These are phyloP conservation scores for Cenchrus purpureus DNA, from an alignment of 176 grass and related monocot genomes.

Conservation along the genomic window DNA sequence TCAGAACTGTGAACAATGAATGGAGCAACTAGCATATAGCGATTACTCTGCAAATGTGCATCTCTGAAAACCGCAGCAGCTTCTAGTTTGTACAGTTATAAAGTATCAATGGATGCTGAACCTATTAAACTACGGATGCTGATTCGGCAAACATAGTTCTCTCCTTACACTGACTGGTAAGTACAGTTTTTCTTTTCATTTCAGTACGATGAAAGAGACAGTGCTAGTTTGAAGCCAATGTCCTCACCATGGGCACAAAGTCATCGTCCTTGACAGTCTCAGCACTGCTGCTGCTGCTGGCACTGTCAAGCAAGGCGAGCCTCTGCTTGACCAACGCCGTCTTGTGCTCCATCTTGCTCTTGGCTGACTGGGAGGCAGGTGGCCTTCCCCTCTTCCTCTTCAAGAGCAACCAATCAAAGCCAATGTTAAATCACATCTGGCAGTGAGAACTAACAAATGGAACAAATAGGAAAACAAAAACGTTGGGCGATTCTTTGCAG, in stretches of 20 bases:
- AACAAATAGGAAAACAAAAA: too few species aligned
- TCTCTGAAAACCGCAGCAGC: neutral
- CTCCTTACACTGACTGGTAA: neutral
- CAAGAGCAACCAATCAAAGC: slow-evolving; percentile 5
- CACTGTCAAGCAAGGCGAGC: slow-evolving; percentile 33
- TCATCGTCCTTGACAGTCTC: slow-evolving; percentile 24
- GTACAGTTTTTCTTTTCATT: neutral
- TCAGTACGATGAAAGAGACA: neutral
- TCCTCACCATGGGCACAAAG: slow-evolving; percentile 20
- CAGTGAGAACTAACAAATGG: too few species aligned
- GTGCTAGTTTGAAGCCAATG: neutral
- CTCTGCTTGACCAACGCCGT: slow-evolving; percentile 38
- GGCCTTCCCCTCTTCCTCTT: slow-evolving; percentile 49
- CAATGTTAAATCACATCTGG: too few species aligned
- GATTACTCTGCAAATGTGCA: neutral
- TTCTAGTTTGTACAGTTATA: neutral
- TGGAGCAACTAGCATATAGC: neutral
- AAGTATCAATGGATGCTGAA: neutral
- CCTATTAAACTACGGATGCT: neutral
- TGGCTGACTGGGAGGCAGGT: neutral
- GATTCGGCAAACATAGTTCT: neutral
- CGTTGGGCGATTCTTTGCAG: too few species aligned
- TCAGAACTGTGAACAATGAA: neutral
- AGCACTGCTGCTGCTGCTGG: neutral
- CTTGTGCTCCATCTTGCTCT: slow-evolving; percentile 54